These are phyloP conservation scores for Arabis alpina DNA, from an alignment of 345 rosid genomes.

Conservation along the genomic window DNA sequence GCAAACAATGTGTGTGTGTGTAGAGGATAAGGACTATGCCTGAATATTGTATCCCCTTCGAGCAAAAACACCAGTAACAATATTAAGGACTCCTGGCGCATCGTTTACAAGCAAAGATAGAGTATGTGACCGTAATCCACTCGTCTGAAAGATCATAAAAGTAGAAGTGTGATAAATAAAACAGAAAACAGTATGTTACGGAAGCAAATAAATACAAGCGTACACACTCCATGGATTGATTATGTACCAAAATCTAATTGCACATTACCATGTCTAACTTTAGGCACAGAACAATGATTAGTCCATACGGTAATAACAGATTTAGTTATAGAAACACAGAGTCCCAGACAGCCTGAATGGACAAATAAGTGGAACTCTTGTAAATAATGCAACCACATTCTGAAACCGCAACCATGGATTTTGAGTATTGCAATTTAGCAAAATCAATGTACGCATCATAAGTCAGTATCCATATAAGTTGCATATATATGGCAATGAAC, in stretches of 20 bases:
- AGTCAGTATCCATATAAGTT: background rate
- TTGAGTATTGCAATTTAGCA: conserved; percentile 8
- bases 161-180: conserved; percentile 8
- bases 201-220: background rate
- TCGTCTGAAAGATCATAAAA: conserved; percentile 56
- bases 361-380: conserved; percentile 3
- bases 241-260: conserved; percentile 11
- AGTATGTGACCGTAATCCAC: conserved; percentile 84
- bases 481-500: conserved; percentile 2
- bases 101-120: conserved; percentile 79
- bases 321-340: background rate
- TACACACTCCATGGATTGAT: background rate
- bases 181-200: background rate
- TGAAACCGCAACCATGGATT: conserved; percentile 18
- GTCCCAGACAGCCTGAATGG: conserved; percentile 14
- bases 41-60: conserved; percentile 92
- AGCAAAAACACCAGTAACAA: conserved; percentile 78
- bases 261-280: conserved; percentile 12
- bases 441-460: conserved; percentile 4
- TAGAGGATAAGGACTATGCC: conserved; percentile 48
- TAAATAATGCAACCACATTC: conserved; percentile 12
- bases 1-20: background rate
- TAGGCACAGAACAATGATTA: background rate
- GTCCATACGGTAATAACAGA: background rate
- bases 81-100: conserved; percentile 86